These are phyloP conservation scores for Cutaneotrichosporon spelunceum DNA, from an alignment of 1,284 basidiomycete species.

Conservation along the genomic window DNA sequence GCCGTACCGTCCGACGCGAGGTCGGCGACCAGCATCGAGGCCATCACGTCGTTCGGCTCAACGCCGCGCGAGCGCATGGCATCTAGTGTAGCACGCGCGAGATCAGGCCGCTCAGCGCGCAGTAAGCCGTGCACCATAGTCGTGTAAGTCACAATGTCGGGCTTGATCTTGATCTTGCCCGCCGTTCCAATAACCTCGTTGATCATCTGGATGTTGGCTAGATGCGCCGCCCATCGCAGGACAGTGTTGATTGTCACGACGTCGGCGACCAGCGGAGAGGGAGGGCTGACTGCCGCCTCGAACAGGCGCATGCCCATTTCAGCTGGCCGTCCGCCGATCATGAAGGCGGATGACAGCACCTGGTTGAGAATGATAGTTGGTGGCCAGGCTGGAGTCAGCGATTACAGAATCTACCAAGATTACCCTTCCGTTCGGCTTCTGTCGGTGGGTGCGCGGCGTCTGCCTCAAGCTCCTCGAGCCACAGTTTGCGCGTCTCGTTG, in stretches of 20 bases:
- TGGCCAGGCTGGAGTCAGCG: slow-evolving; percentile 32
- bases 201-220: slow-evolving; percentile 61
- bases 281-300: slow-evolving; percentile 31
- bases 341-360: slow-evolving; percentile 40
- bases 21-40: slow-evolving; percentile 69
- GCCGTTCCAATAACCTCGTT: slow-evolving; percentile 61
- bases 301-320: slow-evolving; percentile 39
- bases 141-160: slow-evolving; percentile 76
- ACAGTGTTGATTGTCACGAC: slow-evolving; percentile 74
- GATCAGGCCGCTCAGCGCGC: slow-evolving; percentile 64
- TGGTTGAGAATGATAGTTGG: slow-evolving; percentile 44
- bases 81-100: slow-evolving; percentile 60
- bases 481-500: neutral
- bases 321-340: slow-evolving; percentile 33
- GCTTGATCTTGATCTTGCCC: slow-evolving; percentile 55
- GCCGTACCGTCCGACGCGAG: slow-evolving; percentile 61
- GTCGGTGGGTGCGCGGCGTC: neutral
- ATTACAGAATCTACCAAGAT: neutral
- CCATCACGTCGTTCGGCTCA: slow-evolving; percentile 66
- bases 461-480: slow-evolving; percentile 11
- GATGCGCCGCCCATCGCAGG: slow-evolving; percentile 62
- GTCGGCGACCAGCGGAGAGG: slow-evolving; percentile 56
- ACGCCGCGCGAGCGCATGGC: slow-evolving; percentile 73
- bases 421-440: slow-evolving; percentile 18
- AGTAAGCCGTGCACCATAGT: slow-evolving; percentile 71